Conservation (phyloP, 1,284 basidiomycete genomes). For the Prillingera fragicola region DNA sequence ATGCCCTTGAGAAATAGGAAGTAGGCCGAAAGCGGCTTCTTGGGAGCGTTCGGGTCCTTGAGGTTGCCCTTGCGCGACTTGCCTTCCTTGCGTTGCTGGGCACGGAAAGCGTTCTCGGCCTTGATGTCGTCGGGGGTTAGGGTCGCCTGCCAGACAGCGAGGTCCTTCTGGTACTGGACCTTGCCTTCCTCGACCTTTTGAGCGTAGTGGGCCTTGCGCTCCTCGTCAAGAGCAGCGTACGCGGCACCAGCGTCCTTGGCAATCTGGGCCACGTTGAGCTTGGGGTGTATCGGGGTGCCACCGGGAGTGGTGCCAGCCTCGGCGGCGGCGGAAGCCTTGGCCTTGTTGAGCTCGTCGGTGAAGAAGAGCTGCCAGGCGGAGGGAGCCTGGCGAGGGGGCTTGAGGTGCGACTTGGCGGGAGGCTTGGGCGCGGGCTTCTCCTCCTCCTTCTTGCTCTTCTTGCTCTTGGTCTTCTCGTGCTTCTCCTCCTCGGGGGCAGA, state of each 20-base stretch:
- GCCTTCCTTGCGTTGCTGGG: conserved; percentile 87
- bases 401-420: conserved; percentile 54
- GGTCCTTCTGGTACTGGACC: conserved; percentile 71
- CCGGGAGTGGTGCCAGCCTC: conserved; percentile 59
- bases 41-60: conserved; percentile 93
- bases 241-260: conserved; percentile 91
- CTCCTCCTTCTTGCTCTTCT: conserved; percentile 30
- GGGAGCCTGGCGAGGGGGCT: conserved; percentile 85
- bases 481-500: conserved; percentile 14
- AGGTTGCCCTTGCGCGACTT: conserved; percentile 90
- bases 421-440: conserved; percentile 39
- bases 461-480: conserved; percentile 42
- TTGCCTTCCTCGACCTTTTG: conserved; percentile 75
- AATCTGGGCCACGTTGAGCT: conserved; percentile 91
- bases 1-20: conserved; percentile 92
- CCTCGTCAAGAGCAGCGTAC: conserved; percentile 70
- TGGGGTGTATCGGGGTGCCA: conserved; percentile 51
- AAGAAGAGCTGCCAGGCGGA: conserved; percentile 97
- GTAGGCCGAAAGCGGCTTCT: conserved; percentile 90
- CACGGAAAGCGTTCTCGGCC: conserved; percentile 82
- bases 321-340: conserved; percentile 59
- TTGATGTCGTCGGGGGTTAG: conserved; percentile 93
- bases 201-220: conserved; percentile 82
- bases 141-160: conserved; percentile 76
- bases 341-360: conserved; percentile 87